These are phyloP conservation scores for Colletotrichum sublineola DNA, from an alignment of 2,329 filamentous ascomycete genomes.

Conservation along the genomic window DNA sequence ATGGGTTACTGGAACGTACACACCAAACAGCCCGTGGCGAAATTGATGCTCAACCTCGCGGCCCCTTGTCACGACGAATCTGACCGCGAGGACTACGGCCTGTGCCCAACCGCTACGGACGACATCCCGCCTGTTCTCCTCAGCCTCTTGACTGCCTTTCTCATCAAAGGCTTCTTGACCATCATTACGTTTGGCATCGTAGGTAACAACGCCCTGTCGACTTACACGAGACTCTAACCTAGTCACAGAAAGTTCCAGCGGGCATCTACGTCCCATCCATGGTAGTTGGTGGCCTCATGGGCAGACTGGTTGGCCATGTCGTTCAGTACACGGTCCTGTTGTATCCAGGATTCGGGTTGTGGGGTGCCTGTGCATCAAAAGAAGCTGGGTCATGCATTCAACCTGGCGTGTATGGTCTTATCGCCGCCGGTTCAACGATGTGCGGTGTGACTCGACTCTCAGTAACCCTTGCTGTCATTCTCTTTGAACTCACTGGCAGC, in stretches of 20 bases:
- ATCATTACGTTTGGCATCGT: slow-evolving; percentile 92
- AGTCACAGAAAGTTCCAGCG: slow-evolving; percentile 82
- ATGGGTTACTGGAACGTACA: slow-evolving; percentile 94
- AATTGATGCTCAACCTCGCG: slow-evolving; percentile 90
- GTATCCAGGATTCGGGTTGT: slow-evolving; percentile 79
- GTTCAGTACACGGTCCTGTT: slow-evolving; percentile 85
- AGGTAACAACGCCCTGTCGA: slow-evolving; percentile 49
- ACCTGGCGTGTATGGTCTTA: slow-evolving; percentile 95
- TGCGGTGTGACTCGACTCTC: slow-evolving; percentile 95
- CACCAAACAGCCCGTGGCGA: slow-evolving; percentile 89
- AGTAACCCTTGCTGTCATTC: slow-evolving; percentile 92
- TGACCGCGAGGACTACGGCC: slow-evolving; percentile 73
- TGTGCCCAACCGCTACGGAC: slow-evolving; percentile 80
- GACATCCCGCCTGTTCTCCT: slow-evolving; percentile 84
- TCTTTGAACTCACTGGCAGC: slow-evolving; percentile 96
- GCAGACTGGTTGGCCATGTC: slow-evolving; percentile 86
- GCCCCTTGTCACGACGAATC: slow-evolving; percentile 83
- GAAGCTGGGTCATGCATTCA: slow-evolving; percentile 88
- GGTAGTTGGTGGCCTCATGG: slow-evolving; percentile 95
- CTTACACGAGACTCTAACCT: slow-evolving; percentile 41
- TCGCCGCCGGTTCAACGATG: slow-evolving; percentile 97
- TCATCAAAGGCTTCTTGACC: slow-evolving; percentile 91
- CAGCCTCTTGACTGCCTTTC: slow-evolving; percentile 81
- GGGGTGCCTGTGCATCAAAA: slow-evolving; percentile 78
- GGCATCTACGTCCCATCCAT: slow-evolving; percentile 99